Base-by-base conservation (phyloP, 108 stramenopile species). In the Cyclotella choctawhatcheeana region DNA sequence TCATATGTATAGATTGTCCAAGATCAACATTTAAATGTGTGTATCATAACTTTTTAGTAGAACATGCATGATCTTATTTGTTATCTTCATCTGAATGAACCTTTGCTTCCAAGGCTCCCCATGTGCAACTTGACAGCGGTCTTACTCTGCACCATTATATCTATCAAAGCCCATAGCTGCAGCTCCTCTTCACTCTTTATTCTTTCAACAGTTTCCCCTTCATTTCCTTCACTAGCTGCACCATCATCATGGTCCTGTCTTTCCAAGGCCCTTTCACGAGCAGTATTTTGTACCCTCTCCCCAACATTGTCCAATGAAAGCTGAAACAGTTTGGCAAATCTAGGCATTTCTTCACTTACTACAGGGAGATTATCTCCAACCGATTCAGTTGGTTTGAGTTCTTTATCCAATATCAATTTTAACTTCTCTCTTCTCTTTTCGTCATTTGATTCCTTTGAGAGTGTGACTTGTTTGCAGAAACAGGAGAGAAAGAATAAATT, bases 71-170 rank as follows among this genome's bases (percentile, higher is more conserved):
- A n/a, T n/a, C n/a, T n/a, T n/a, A n/a, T 30, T 29, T 30, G 25
- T 16, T 30, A 30, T 55, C 30, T 26, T 79, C 67, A 79, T 54
- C 67, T 52, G 67, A 89, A 89, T 12, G 61, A 59, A 3, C 88
- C 88, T 27, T 86, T 84, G 43, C 64, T 84, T 16, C 88, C 88
- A 48, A 89, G 59, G 31, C 60, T 71, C 13, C 87, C 89, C 76
- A 69, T 85, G n/a, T 81, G 74, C 66, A 85, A 73, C 68, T 93
- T 93, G 3, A 93, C 84, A 10, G 82, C 62, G 14, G 93, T 91
- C 47, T 93, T 93, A 27, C 75, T 77, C 63, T 93, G 93, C 5
- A 93, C 86, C 93, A 93, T 93, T 86, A 93, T 87, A 72, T 93
- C 93, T 14, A 93, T 82, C 62, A 91, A 60, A 13, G 87, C 90